Base-by-base conservation (phyloP, 148 eudicot genomes). In the Euryodendron excelsum region DNA sequence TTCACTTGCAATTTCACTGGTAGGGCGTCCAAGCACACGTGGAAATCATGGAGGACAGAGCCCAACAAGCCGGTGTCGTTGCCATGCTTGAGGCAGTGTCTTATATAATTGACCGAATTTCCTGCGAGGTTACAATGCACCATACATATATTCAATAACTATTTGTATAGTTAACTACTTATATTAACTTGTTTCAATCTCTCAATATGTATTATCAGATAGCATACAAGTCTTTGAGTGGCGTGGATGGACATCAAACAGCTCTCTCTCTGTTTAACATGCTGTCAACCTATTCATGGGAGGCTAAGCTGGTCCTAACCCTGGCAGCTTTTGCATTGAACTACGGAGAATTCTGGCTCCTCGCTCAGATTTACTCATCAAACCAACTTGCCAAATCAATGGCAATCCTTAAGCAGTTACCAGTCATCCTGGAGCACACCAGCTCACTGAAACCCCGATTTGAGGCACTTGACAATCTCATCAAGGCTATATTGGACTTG, bases 281-380 rank as follows among this genome's bases (percentile, higher is more conserved):
- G 79, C 60, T 88, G 20, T 39, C 62, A 44, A 72, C 58, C 76
- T 86, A 59, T 50, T 78, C 89, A 2, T 88, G 91, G 91, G 91
- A 86, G 52, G 91, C 91, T 27, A 88, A 88, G 77, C 86, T 79
- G 30, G 89, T 82, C 66, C 59, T 88, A 8, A 64, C 86, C 28
- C 39, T 86, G 33, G 89, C 91, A 30, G 89, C 91, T 30, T 84
- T 88, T 79, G 81, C 89, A 7, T 56, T 86, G 45, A 84, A 78
- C 23, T 88, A 80, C 41, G 89, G 91, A 28, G 91, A 88, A 61
- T 88, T 86, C 65, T 86, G 86, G 89, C 91, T 88, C 18, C 86
- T 88, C 23, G 70, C 81, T 47, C 89, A 86, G 65, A 80, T 84
- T 48, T 86, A 80, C 78, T 23, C 83, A 15, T 80, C 85, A 4